Conservation (phyloP, 129 eudicot species). For the Glebionis coronaria region DNA sequence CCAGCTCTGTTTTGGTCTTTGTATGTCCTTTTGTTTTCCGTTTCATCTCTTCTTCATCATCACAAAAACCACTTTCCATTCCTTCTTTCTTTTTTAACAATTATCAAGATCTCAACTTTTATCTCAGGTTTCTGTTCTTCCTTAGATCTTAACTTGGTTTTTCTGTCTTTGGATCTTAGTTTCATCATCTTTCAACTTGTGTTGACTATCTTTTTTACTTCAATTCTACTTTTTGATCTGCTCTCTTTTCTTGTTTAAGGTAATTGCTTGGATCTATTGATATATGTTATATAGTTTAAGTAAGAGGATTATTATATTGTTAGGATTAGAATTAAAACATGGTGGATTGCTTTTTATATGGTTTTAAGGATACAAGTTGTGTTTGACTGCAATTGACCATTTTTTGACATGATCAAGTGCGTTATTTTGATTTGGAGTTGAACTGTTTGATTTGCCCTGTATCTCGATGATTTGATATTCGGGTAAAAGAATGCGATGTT, state of each 20-base stretch:
- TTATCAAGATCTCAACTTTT: conserved; percentile 33
- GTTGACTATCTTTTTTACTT: conserved; percentile 20
- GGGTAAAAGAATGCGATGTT: too few species aligned
- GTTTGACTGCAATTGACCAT: too few species aligned
- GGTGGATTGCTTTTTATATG: too few species aligned
- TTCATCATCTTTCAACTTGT: conserved; percentile 22
- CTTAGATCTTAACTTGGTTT: background rate
- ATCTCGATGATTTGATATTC: too few species aligned
- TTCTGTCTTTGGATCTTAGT: conserved; percentile 22
- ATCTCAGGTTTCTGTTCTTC: conserved; percentile 22
- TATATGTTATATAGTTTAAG: background rate
- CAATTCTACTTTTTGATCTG: conserved; percentile 25
- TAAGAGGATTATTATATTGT: background rate
- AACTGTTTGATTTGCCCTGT: too few species aligned
- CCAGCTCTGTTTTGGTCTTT: conserved; percentile 35
- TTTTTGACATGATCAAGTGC: too few species aligned
- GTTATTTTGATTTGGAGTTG: too few species aligned
- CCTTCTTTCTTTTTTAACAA: background rate
- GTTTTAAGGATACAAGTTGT: too few species aligned
- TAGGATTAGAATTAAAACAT: too few species aligned
- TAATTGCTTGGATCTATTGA: conserved; percentile 6
- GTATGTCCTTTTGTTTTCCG: conserved; percentile 24
- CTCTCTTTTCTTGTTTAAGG: conserved; percentile 5
- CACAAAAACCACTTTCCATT: background rate
- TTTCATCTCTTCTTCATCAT: conserved; percentile 27